Base-by-base conservation (phyloP, 805 yeast genomes). In the Saccharomycopsis javanensis region DNA sequence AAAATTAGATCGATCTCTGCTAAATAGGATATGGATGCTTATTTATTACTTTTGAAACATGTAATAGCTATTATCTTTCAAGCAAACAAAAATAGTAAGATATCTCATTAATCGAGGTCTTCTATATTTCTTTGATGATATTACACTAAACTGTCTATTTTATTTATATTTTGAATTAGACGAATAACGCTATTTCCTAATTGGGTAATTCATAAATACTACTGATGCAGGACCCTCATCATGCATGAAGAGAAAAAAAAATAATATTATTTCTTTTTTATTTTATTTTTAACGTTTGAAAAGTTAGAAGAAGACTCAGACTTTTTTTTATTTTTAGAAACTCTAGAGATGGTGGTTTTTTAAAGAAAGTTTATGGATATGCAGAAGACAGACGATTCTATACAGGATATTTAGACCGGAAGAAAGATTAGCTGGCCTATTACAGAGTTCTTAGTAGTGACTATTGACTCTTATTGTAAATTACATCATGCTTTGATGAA, bases 91-190 rank as follows among this genome's bases (percentile, higher is more conserved):
- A 31, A 31, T 15, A 31, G 13, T 31, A 8, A 7, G 11, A 8
- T 4, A 11, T 4, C 10, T 31, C 4, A 5, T 42, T 42, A 42
- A 20, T 42, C 48, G 48, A 16, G 28, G 28, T 42, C 13, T 23
- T 13, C 48, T 42, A 23, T 20, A 23, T 23, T 8, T 42, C 48
- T 25, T 25, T 42, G 5, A 8, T 20, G 48, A 20, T 42, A 28
- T 18, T 42, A 42, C 48, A 42, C 48, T 23, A 20, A 20, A n/a
- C 18, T 35, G 23, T 42, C 13, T 18, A 85, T n/a, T 72, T 92
- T 57, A 71, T 74, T 1, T 77, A 71, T 65, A 91, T 96, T 57
- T 88, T 64, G 67, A 27, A 33, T 20, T 42, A 42, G 60, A 57
- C 25, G 60, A 28, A 31, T 13, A 48, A 51, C 20, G 30, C 81